Evolutionary conservation across 2,329 filamentous ascomycete species (phyloP), one percentile per base, ranked within the genome.

Genomic region (Rhinocladiella mackenziei): DNA sequence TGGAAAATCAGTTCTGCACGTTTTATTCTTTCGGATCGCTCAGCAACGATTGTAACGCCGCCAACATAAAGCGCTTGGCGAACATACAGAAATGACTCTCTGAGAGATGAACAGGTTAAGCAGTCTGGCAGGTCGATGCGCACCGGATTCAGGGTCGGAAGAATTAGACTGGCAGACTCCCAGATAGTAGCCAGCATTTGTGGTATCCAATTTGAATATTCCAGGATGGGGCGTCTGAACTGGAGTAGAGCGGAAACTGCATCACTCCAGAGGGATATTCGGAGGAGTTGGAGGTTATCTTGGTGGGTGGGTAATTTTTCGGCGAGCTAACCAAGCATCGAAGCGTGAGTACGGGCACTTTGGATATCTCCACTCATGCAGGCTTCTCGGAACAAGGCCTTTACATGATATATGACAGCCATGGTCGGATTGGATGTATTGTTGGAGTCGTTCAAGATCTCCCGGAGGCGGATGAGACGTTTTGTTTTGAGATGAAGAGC

Each of bases 321-420:
- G n/a, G 20, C 19, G 15, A 32, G 39, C 28, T 15, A 32, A 14
- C 17, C 14, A 30, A 41, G 28, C 5, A 34, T 15, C 11, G 15
- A 26, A 3, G 39, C 39, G 15, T 41, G 39, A 17, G 15, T n/a
- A 18, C 28, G n/a, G 22, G 29, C 39, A 13, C 29, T 26, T 5
- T 32, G 11, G 8, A 22, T 20, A 11, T 41, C 39, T 18, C 39
- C 39, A 19, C 22, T 26, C 29, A 22, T 41, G 9, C 23, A 22
- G 17, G 28, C 17, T 23, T 32, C 39, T 23, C 30, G 28, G 26
- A 41, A 33, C 19, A 41, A 31, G 8, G 39, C 30, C 19, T 32
- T 41, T 28, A 41, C 39, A 17, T 41, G 39, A 8, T 33, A 41
- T 30, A 33, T 41, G 8, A 41, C 17, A 26, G 28, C 20, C 28